A percentile compares a stretch with the other conserved stretches of the same genome.
phyloP scores from a whole-genome alignment of 768 basidiomycete genomes.

The Amanita pseudoporphyria region DNA sequence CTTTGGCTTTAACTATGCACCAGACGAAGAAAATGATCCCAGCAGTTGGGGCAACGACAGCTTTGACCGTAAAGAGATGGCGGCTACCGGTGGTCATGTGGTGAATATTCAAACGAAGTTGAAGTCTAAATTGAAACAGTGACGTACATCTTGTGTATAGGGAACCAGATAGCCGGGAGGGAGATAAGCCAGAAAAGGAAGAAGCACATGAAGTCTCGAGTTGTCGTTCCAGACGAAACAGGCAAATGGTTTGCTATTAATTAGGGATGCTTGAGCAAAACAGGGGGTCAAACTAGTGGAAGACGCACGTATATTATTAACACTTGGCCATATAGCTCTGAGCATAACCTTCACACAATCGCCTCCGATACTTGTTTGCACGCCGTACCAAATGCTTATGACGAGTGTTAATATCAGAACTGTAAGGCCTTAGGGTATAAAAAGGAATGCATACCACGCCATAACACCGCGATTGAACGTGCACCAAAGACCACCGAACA shows the following conservation, averaged over 20 bases:
- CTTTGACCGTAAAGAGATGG: constrained; percentile 74
- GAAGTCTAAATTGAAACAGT: not conserved
- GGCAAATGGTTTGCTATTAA: constrained; percentile 60
- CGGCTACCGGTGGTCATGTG: constrained; percentile 29
- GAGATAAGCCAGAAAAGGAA: constrained; percentile 82
- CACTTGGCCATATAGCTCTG: constrained; percentile 66
- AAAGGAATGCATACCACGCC: constrained; percentile 45
- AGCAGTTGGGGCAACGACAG: constrained; percentile 60
- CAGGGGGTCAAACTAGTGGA: not conserved
- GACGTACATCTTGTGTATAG: constrained; percentile 68
- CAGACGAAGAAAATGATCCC: constrained; percentile 69
- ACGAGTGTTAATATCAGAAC: not conserved
- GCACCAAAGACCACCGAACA: constrained; percentile 74
- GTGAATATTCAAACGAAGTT: not conserved
- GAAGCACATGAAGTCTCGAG: constrained; percentile 73
- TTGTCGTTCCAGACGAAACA: constrained; percentile 63
- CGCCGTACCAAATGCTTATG: constrained; percentile 63
- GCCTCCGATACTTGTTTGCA: constrained; percentile 79
- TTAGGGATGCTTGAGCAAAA: not conserved
- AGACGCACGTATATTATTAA: constrained; percentile 52
- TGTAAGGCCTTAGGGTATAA: not conserved
- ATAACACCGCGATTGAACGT: constrained; percentile 68
- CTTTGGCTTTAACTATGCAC: constrained; percentile 69
- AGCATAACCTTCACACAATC: constrained; percentile 68
- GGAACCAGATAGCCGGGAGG: constrained; percentile 75